Evolutionary conservation across 2,329 filamentous ascomycete genomes (phyloP).

Genomic region (Ploettnerulaceae sp.): DNA sequence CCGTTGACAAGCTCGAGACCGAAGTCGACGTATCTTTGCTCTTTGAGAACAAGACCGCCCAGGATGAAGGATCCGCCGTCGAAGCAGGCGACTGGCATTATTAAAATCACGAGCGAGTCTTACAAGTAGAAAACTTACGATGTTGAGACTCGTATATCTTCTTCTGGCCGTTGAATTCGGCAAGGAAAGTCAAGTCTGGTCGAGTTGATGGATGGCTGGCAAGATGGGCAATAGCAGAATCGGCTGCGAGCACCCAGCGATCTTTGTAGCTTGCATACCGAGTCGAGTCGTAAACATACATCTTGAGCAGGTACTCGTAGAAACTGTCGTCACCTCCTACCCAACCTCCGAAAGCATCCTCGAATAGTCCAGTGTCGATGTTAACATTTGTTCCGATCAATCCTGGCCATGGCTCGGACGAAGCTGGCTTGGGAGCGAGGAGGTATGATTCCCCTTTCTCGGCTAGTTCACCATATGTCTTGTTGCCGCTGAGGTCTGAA

Average conservation of each 20-base stretch:
- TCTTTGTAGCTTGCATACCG: conserved; percentile 64
- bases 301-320: conserved; percentile 90
- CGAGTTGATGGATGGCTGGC: conserved; percentile 61
- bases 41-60: conserved; percentile 64
- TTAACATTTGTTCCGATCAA: conserved; percentile 65
- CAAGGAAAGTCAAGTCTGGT: conserved; percentile 68
- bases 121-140: conserved; percentile 24
- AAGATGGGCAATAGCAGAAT: conserved; percentile 69
- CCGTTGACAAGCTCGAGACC: conserved; percentile 66
- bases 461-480: conserved; percentile 59
- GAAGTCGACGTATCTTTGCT: conserved; percentile 65
- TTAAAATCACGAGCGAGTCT: conserved; percentile 11
- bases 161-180: conserved; percentile 47
- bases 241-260: conserved; percentile 69
- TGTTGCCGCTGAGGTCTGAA: conserved; percentile 66
- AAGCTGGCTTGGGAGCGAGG: conserved; percentile 57
- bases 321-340: conserved; percentile 72
- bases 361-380: conserved; percentile 60
- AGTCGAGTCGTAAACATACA: conserved; percentile 72
- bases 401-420: conserved; percentile 69
- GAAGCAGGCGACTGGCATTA: conserved; percentile 72
- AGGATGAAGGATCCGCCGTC: conserved; percentile 82
- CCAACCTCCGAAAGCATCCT: conserved; percentile 68
- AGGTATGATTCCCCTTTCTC: conserved; percentile 67
- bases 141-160: conserved; percentile 44